phyloP scores from a whole-genome alignment of 2,329 filamentous ascomycete species.

The Aureobasidium zeae region DNA sequence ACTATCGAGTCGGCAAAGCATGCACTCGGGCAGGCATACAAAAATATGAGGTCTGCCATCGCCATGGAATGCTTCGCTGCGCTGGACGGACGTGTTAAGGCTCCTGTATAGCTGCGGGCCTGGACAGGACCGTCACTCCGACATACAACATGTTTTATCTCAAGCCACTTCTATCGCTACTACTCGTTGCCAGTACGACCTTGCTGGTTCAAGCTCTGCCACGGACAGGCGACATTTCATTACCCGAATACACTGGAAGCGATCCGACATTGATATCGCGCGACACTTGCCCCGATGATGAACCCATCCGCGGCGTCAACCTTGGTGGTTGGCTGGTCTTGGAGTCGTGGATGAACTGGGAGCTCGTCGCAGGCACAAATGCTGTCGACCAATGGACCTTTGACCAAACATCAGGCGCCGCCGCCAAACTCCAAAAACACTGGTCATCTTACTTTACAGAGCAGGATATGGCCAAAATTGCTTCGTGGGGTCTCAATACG shows the following conservation, averaged over 20 bases:
- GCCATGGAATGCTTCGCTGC: no score
- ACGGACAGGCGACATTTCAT: neutral
- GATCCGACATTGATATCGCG: neutral
- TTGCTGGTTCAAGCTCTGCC: constrained; percentile 16
- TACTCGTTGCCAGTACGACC: constrained; percentile 4
- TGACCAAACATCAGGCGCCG: constrained; percentile 24
- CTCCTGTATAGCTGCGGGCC: no score
- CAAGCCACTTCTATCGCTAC: neutral
- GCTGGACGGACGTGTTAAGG: no score
- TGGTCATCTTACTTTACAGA: constrained; percentile 34
- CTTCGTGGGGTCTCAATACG: constrained; percentile 28
- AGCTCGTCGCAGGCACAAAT: constrained; percentile 20
- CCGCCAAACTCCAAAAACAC: constrained; percentile 27
- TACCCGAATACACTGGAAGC: neutral
- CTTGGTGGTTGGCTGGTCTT: constrained; percentile 45
- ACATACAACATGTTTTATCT: constrained; percentile 13
- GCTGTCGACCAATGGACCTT: constrained; percentile 34
- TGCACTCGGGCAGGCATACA: no score
- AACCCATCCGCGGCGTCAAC: constrained; percentile 42
- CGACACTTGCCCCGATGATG: constrained; percentile 30
- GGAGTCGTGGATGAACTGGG: constrained; percentile 30
- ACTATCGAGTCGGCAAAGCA: no score
- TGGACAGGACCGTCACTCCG: no score
- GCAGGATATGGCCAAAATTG: constrained; percentile 35
- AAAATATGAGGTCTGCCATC: no score